Percentiles rank a stretch among this genome's conserved stretches.
Conservation (phyloP, 2,329 filamentous ascomycete genomes). For the Alternaria panax region DNA sequence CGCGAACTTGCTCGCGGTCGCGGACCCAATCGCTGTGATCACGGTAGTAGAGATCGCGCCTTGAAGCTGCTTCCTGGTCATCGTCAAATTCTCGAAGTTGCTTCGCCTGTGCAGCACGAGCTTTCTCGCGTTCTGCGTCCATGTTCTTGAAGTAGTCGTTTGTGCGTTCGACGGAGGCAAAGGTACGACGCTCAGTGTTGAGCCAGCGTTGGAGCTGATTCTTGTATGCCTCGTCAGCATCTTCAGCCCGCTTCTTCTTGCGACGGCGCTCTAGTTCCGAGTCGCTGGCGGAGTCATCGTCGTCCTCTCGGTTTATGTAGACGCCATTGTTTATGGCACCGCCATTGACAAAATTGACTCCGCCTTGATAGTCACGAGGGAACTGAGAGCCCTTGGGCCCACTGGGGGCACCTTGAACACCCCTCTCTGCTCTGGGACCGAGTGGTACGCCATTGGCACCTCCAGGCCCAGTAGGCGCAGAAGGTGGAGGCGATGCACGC, state of each 20-base stretch:
- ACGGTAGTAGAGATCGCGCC: slow-evolving; percentile 81
- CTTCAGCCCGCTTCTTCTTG: slow-evolving; percentile 72
- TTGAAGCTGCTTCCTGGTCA: slow-evolving; percentile 77
- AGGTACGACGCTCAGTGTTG: slow-evolving; percentile 83
- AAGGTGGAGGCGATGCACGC: slow-evolving; percentile 68
- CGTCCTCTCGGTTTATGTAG: slow-evolving; percentile 72
- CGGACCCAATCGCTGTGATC: slow-evolving; percentile 86
- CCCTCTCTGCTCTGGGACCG: slow-evolving; percentile 70
- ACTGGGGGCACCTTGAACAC: slow-evolving; percentile 77
- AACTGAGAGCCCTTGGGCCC: slow-evolving; percentile 72
- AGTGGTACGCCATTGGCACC: slow-evolving; percentile 78
- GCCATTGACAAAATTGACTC: slow-evolving; percentile 83
- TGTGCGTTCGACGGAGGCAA: slow-evolving; percentile 85
- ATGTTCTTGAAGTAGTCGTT: slow-evolving; percentile 81
- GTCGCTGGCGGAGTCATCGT: slow-evolving; percentile 87
- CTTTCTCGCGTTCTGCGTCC: slow-evolving; percentile 68
- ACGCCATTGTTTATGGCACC: slow-evolving; percentile 67
- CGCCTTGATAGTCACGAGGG: slow-evolving; percentile 76
- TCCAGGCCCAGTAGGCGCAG: slow-evolving; percentile 67
- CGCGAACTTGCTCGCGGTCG: slow-evolving; percentile 76
- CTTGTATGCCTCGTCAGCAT: slow-evolving; percentile 80
- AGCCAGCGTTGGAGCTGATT: slow-evolving; percentile 91
- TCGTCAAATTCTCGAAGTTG: slow-evolving; percentile 87
- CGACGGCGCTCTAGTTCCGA: slow-evolving; percentile 80
- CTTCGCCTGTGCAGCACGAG: slow-evolving; percentile 72